Conservation (phyloP, 2,329 filamentous ascomycete species). For the Septoria linicola region DNA sequence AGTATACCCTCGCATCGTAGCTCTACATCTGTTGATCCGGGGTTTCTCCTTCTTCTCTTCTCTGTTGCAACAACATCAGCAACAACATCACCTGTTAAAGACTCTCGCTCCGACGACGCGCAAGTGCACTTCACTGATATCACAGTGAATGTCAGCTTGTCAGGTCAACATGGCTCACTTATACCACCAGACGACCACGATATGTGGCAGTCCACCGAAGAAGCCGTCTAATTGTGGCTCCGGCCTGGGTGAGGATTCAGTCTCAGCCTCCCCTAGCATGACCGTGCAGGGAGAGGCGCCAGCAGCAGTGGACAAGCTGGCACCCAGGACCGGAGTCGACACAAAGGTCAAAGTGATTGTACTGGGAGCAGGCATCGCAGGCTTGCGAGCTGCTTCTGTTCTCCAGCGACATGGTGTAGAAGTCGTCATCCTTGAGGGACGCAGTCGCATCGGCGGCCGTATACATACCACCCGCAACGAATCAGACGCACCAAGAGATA, state of each 20-base stretch:
- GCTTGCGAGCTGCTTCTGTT: slow-evolving; percentile 39
- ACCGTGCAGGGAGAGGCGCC: slow-evolving; percentile 26
- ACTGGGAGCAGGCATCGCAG: slow-evolving; percentile 41
- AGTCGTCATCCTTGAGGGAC: slow-evolving; percentile 40
- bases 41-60: slow-evolving; percentile 4
- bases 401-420: slow-evolving; percentile 39
- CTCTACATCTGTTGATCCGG: not conserved
- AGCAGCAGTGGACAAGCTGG: slow-evolving; percentile 15
- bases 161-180: slow-evolving; percentile 28
- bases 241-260: slow-evolving; percentile 26
- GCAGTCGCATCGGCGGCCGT: slow-evolving; percentile 40
- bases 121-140: not conserved
- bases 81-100: not conserved
- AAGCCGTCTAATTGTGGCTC: slow-evolving; percentile 30
- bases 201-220: slow-evolving; percentile 25
- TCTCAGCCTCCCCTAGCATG: slow-evolving; percentile 25
- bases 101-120: too few species aligned
- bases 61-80: slow-evolving; percentile 5
- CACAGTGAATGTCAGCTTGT: slow-evolving; percentile 30
- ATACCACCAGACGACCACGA: slow-evolving; percentile 25
- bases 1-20: not conserved
- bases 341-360: slow-evolving; percentile 35
- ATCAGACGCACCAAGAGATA: slow-evolving; percentile 31
- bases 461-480: slow-evolving; percentile 43
- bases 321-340: slow-evolving; percentile 24